Percentiles rank a stretch among this genome's conserved stretches.
Evolutionary conservation across 495 filamentous ascomycete genomes (phyloP).

Genomic region (Cercophora samala): DNA sequence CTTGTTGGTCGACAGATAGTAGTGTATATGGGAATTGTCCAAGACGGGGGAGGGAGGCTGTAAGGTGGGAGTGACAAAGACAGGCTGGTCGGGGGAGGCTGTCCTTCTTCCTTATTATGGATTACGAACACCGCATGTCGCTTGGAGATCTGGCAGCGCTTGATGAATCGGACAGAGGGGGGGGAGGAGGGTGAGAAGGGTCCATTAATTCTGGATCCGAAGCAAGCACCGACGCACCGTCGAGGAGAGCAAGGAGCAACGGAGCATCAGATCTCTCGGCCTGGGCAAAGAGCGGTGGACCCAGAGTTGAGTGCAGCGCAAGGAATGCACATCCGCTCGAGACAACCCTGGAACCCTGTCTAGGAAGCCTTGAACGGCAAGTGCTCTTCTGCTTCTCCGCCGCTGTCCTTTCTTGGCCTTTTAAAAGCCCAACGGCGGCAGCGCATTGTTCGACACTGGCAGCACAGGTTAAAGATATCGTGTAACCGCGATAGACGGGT

Average conservation of each 20-base stretch:
- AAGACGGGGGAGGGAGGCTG: not conserved
- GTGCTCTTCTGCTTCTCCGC: slow-evolving; percentile 23
- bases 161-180: slow-evolving; percentile 3
- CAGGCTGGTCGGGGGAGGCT: not conserved
- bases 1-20: not conserved
- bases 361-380: slow-evolving; percentile 20
- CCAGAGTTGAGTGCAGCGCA: slow-evolving; percentile 14
- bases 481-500: slow-evolving; percentile 4
- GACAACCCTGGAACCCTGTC: slow-evolving; percentile 19
- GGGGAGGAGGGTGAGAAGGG: slow-evolving; percentile 6
- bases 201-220: slow-evolving; percentile 18
- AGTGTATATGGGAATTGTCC: not conserved
- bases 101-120: slow-evolving; percentile 7
- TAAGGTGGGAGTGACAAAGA: slow-evolving; percentile 2
- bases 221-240: slow-evolving; percentile 10
- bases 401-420: not conserved
- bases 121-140: slow-evolving; percentile 1
- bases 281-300: slow-evolving; percentile 28
- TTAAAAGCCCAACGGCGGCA: not conserved
- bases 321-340: slow-evolving; percentile 19
- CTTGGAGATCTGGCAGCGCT: not conserved
- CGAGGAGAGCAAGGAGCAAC: slow-evolving; percentile 25
- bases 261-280: slow-evolving; percentile 25
- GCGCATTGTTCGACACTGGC: not conserved
- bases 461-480: not conserved